A percentile compares a stretch with the other conserved stretches of the same genome.
phyloP scores from a whole-genome alignment of 371 early-diverging fungal species.

The Zychaea mexicana region DNA sequence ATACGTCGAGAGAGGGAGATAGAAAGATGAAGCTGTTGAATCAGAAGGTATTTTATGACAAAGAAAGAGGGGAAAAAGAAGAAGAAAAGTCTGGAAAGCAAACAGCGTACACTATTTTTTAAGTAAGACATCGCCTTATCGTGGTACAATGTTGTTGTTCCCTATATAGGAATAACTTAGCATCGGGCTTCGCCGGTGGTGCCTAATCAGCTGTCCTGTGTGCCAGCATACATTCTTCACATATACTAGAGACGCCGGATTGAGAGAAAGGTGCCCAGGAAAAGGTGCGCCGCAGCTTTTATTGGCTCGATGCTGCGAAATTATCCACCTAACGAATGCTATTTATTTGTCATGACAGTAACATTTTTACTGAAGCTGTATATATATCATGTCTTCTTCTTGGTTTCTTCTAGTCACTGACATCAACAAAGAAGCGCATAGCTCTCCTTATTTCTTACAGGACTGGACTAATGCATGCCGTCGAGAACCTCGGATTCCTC shows the following conservation, averaged over 20 bases:
- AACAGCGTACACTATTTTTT: background rate
- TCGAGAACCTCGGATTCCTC: background rate
- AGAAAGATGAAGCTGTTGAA: background rate
- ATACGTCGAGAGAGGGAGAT: background rate
- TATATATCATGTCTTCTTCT: no score
- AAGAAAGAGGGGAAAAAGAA: background rate
- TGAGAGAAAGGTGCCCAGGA: no score
- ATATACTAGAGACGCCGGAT: background rate
- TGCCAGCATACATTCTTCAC: background rate
- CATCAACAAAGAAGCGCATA: background rate
- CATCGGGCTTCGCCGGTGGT: slow-evolving; percentile 6
- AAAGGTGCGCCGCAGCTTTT: background rate
- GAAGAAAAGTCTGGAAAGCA: background rate
- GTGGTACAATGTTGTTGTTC: background rate
- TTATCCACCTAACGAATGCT: no score
- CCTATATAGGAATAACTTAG: background rate
- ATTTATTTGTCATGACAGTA: no score
- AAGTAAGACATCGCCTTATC: background rate
- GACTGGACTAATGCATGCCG: background rate
- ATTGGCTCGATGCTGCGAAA: background rate
- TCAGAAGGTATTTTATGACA: background rate
- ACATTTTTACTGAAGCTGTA: no score
- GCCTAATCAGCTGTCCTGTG: background rate
- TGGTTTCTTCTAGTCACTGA: no score
- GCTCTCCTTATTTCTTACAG: background rate